Base-by-base conservation (phyloP, 305 asterid genomes). In the Ilex paraguariensis region DNA sequence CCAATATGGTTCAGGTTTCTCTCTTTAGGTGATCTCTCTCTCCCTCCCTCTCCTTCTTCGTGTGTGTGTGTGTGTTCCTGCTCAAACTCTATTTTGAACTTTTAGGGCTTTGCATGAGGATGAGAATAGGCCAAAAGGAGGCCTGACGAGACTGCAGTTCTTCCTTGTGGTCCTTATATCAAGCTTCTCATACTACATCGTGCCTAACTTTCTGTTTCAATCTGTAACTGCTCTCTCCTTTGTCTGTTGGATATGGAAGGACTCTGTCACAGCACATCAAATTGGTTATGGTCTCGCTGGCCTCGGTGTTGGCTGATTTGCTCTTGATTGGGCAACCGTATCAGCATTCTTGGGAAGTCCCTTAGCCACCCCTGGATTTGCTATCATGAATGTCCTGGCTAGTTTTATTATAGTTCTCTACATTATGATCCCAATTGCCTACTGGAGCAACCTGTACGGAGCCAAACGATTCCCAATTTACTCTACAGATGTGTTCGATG, bases 201-300 rank as follows among this genome's bases (percentile, higher is more conserved):
- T 87, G 15, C 96, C 93, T 1, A 88, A 73, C 16, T 85, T 74
- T 31, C 72, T 87, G 54, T 75, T 78, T 72, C 88, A 87, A 2
- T 33, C 87, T 5, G 0, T 81, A 6, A 71, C 93, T 1, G 64
- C 84, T 56, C 59, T 87, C 42, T 87, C 96, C 13, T 7, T 78
- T 5, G 15, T 71, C 3, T 87, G 96, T 46, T 54, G 73, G 53
- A 71, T 83, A 31, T 76, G 76, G 75, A 78, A 77, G 48, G 65
- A 81, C 7, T 77, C 81, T 11, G 60, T 75, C 2, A 45, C 78
- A 0, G 70, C 67, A 0, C 93, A 87, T 10, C 96, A 87, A 32
- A 46, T 87, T 3, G 90, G 93, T 51, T 87, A 93, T 4, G 96
- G 96, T 10, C n/a, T 81, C 21, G 67, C 61, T 7, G 93, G 96